A percentile compares a stretch with the other conserved stretches of the same genome.
phyloP scores from a whole-genome alignment of 1,139 yeast species.

The Protomyces pachydermus region DNA sequence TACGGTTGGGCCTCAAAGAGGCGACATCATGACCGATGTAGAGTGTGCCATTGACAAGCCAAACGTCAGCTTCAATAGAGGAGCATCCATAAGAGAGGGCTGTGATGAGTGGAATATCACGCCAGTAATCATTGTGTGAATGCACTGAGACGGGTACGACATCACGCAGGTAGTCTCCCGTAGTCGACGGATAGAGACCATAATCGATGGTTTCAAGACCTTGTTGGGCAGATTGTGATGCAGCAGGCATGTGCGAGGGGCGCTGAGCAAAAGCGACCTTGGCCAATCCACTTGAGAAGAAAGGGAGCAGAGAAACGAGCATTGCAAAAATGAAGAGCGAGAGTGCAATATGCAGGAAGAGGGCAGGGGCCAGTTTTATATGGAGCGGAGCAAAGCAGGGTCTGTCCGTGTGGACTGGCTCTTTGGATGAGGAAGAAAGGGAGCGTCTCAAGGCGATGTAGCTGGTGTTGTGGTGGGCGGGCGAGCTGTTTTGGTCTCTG shows the following conservation, averaged over 20 bases:
- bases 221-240: neutral
- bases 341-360: neutral
- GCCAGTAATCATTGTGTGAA: conserved; percentile 68
- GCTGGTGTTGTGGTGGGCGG: too few relatives aligned
- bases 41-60: conserved; percentile 49
- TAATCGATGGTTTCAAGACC: conserved; percentile 12
- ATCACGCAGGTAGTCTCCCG: conserved; percentile 19
- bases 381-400: neutral
- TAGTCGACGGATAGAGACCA: conserved; percentile 7
- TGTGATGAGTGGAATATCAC: conserved; percentile 55
- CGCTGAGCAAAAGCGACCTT: too few relatives aligned
- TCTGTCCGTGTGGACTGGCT: neutral
- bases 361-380: conserved; percentile 8
- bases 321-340: conserved; percentile 9
- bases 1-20: conserved; percentile 46
- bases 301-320: conserved; percentile 1
- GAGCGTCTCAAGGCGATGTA: too few relatives aligned
- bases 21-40: conserved; percentile 59
- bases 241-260: neutral
- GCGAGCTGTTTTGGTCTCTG: too few relatives aligned
- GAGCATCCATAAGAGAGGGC: conserved; percentile 57
- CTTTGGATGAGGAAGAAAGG: too few relatives aligned
- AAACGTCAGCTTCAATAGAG: conserved; percentile 69
- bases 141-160: neutral
- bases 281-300: neutral